Conservation (phyloP, 2,329 filamentous ascomycete species). For the Huntiella moniliformis region DNA sequence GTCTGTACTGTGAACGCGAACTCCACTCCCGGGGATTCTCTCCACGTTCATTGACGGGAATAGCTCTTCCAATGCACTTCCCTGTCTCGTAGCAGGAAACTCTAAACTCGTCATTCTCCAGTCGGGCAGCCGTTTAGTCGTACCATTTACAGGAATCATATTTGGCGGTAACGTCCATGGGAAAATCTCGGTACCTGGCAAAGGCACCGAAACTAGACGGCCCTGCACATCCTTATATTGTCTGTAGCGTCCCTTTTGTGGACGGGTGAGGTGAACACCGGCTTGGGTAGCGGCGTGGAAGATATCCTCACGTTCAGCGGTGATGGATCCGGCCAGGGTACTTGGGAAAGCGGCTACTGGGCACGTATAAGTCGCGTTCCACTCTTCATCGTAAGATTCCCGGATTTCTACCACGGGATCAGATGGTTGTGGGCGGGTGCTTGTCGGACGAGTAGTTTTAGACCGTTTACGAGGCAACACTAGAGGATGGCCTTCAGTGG, state of each 20-base stretch:
- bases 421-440: conserved; percentile 1
- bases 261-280: conserved; percentile 59
- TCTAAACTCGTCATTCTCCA: conserved; percentile 52
- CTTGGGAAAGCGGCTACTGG: conserved; percentile 39
- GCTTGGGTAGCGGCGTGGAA: conserved; percentile 81
- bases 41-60: conserved; percentile 19
- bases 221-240: conserved; percentile 25
- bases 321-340: conserved; percentile 58
- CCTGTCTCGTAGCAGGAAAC: conserved; percentile 33
- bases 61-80: conserved; percentile 25
- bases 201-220: conserved; percentile 22
- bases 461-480: conserved; percentile 42
- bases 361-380: conserved; percentile 36
- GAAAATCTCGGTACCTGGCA: conserved; percentile 38
- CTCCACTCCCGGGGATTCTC: conserved; percentile 13
- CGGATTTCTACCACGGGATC: conserved; percentile 4
- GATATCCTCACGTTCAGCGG: conserved; percentile 60
- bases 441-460: conserved; percentile 1
- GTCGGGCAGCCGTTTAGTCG: conserved; percentile 52
- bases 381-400: conserved; percentile 18
- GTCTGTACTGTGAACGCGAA: conserved; percentile 23
- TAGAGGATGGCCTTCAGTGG: conserved; percentile 86
- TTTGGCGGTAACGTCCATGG: conserved; percentile 77
- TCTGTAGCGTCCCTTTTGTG: conserved; percentile 31
- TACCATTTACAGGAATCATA: conserved; percentile 58